Evolutionary conservation across 768 basidiomycete species (phyloP).

Genomic region (Mycena filopes): DNA sequence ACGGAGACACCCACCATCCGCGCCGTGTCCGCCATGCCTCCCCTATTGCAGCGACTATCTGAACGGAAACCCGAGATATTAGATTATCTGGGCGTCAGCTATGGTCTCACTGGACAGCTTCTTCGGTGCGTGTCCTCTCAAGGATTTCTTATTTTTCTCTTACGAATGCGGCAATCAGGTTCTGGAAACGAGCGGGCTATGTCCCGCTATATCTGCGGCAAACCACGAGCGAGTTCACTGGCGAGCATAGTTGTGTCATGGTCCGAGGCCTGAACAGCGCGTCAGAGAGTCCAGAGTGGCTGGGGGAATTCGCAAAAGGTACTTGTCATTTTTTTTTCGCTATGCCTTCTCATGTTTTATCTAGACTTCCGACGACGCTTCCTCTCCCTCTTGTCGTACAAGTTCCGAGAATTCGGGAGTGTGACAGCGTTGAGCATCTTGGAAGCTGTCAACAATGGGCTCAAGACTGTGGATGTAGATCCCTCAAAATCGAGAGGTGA

Average conservation of each 20-base stretch:
- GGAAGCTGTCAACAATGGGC: constrained; percentile 80
- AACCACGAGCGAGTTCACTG: constrained; percentile 93
- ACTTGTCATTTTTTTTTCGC: constrained; percentile 28
- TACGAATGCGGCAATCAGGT: no score
- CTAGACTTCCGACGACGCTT: constrained; percentile 94
- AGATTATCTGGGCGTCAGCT: constrained; percentile 97
- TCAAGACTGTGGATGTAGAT: constrained; percentile 57
- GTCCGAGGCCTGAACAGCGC: constrained; percentile 83
- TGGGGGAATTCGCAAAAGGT: constrained; percentile 91
- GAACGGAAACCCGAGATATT: constrained; percentile 90
- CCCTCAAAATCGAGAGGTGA: constrained; percentile 48
- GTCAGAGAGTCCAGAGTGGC: constrained; percentile 75
- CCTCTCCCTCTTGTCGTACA: constrained; percentile 88
- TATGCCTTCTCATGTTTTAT: neutral
- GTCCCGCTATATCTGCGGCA: constrained; percentile 94
- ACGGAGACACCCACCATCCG: constrained; percentile 84
- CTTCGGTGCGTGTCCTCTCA: constrained; percentile 68
- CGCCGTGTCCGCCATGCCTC: constrained; percentile 84
- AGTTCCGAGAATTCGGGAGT: constrained; percentile 93
- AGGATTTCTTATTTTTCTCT: no score
- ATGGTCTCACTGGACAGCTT: constrained; percentile 89
- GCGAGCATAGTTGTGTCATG: constrained; percentile 98
- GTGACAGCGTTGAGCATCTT: constrained; percentile 89
- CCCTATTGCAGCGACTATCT: constrained; percentile 88
- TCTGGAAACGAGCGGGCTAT: constrained; percentile 96